Evolutionary conservation across 2,329 filamentous ascomycete genomes (phyloP), one percentile per base, ranked within the genome.

Genomic region (Venturia effusa): DNA sequence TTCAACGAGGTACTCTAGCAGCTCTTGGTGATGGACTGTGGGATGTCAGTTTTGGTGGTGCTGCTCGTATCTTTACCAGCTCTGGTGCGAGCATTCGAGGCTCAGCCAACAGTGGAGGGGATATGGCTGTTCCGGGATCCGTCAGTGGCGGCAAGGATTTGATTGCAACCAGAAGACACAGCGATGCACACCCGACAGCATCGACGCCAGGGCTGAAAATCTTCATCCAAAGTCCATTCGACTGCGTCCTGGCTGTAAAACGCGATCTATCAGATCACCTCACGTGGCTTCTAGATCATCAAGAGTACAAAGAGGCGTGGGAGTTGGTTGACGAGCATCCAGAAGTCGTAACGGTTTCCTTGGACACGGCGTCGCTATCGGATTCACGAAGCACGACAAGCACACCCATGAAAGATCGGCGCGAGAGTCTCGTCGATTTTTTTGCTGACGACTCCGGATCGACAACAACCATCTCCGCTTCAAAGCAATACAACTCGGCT

Each of bases 181-280:
- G 66, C 66, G 45, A 68, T 61, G 71, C 74, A 17, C 79, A 81
- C 67, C 80, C 79, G 59, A 77, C 82, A 67, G 77, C 78, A 22
- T 74, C 77, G 5, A 80, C 81, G 11, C 78, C 81, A 43, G 86
- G 87, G 7, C 79, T 87, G 68, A 89, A 97, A 71, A 89, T 99
- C 19, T 97, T 97, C 72, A 90, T 99, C 48, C 92, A 96, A 70
- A 97, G 92, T 69, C 94, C 94, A 0, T 99, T 95, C 71, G 94
- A 99, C 75, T 97, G 92, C 70, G 88, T 97, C n/a, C 79, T 97
- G 63, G 90, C 91, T 0, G 90, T 94, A 2, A 92, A 92, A 72
- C 83, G 94, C 68, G 92, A 96, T 70, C 80, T 96, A 19, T 80
- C 85, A 3, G 94, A 99, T 74, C 92, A 96, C 70, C 78, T 97